A percentile compares a stretch with the other conserved stretches of the same genome.
Evolutionary conservation across 2,329 filamentous ascomycete species (phyloP).

Genomic region (Chaetomium strumarium): DNA sequence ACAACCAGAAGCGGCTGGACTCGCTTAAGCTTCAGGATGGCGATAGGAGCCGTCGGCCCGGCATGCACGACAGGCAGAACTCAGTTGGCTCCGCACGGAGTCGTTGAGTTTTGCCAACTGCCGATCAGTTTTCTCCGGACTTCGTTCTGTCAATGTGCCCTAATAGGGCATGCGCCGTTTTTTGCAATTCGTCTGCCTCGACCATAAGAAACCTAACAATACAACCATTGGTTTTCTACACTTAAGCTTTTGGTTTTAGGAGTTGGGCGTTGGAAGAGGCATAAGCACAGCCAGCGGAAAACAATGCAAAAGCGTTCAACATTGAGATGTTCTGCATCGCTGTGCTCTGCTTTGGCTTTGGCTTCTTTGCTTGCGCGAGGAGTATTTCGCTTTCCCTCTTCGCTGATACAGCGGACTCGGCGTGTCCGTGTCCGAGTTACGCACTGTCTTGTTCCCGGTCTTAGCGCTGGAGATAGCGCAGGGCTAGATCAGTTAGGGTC

Average conservation of each 20-base stretch:
- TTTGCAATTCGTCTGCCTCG: not conserved
- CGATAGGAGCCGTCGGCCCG: slow-evolving; percentile 51
- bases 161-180: not conserved
- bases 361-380: not conserved
- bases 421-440: not conserved
- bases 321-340: not conserved
- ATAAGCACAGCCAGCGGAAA: not conserved
- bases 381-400: not conserved
- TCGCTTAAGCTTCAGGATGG: slow-evolving; percentile 86
- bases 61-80: slow-evolving; percentile 53
- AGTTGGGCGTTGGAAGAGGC: slow-evolving; percentile 1
- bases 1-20: slow-evolving; percentile 81
- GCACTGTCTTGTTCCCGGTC: no score
- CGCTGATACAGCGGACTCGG: not conserved
- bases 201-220: not conserved
- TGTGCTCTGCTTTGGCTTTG: not conserved
- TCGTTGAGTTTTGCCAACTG: slow-evolving; percentile 33
- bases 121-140: not conserved
- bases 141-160: not conserved
- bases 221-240: not conserved
- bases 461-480: not conserved
- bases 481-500: no score
- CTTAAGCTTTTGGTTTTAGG: not conserved
- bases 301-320: not conserved
- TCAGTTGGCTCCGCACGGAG: slow-evolving; percentile 51